phyloP scores from a whole-genome alignment of 2,329 filamentous ascomycete species.

The Zarea fungicola region DNA sequence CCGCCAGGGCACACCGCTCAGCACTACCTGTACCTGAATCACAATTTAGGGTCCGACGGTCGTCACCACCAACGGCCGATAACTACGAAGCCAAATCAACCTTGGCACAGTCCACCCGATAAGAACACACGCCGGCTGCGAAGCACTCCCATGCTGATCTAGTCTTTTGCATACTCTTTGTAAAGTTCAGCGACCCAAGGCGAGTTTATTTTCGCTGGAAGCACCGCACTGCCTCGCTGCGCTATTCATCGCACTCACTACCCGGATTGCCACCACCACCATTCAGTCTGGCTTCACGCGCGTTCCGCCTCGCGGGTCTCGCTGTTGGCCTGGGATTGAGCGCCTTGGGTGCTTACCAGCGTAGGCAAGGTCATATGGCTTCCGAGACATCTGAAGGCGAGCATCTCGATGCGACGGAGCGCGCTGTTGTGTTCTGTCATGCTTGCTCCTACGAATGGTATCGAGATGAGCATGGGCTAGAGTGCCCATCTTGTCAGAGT shows the following conservation, averaged over 20 bases:
- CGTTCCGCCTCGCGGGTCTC: conserved; percentile 49
- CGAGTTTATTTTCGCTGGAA: not conserved
- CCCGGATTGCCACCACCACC: not conserved
- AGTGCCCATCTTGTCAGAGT: conserved; percentile 70
- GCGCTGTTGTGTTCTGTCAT: conserved; percentile 84
- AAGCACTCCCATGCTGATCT: no score
- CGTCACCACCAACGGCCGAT: no score
- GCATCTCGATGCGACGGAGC: conserved; percentile 46
- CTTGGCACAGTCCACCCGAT: no score
- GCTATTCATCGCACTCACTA: not conserved
- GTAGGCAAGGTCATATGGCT: conserved; percentile 39
- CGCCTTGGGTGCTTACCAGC: conserved; percentile 50
- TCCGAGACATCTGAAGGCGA: conserved; percentile 22
- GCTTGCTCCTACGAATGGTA: conserved; percentile 78
- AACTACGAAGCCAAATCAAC: no score
- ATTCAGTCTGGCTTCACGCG: conserved; percentile 51
- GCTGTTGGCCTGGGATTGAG: conserved; percentile 54
- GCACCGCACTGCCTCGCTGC: not conserved
- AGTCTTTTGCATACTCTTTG: no score
- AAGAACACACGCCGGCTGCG: no score
- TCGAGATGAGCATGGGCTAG: conserved; percentile 59
- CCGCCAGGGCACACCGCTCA: conserved; percentile 2
- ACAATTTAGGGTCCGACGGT: no score
- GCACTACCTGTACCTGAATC: not conserved
- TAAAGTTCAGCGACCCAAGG: no score